Evolutionary conservation across 345 rosid species (phyloP).

Genomic region (Eucalyptus regnans): DNA sequence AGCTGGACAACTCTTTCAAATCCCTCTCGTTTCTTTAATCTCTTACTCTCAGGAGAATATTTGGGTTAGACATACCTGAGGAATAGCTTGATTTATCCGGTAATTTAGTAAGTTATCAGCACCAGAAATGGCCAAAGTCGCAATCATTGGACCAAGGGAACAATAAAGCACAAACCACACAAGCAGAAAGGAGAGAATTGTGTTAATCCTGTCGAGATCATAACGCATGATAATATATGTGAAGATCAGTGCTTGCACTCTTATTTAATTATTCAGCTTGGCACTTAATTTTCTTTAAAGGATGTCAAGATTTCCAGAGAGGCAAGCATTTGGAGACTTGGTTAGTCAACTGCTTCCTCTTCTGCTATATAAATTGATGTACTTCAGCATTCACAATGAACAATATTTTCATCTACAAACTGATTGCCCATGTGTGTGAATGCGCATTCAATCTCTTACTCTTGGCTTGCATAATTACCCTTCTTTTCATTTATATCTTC

Average conservation of each 20-base stretch:
- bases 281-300: not conserved
- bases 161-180: not conserved
- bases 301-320: not conserved
- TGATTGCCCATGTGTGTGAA: not conserved
- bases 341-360: not conserved
- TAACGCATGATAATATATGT: not conserved
- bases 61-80: not conserved
- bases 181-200: not conserved
- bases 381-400: not conserved
- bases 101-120: not conserved
- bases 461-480: not conserved
- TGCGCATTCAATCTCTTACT: not conserved
- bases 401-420: not conserved
- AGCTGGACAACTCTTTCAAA: not conserved
- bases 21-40: not conserved
- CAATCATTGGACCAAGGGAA: not conserved
- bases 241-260: not conserved
- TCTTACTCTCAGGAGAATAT: not conserved
- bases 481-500: not conserved
- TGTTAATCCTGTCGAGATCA: not conserved
- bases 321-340: not conserved
- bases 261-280: not conserved
- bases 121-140: not conserved
- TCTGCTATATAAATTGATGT: not conserved
- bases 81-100: not conserved